phyloP scores from a whole-genome alignment of 805 yeast genomes.

The Danielia reshetovae region DNA sequence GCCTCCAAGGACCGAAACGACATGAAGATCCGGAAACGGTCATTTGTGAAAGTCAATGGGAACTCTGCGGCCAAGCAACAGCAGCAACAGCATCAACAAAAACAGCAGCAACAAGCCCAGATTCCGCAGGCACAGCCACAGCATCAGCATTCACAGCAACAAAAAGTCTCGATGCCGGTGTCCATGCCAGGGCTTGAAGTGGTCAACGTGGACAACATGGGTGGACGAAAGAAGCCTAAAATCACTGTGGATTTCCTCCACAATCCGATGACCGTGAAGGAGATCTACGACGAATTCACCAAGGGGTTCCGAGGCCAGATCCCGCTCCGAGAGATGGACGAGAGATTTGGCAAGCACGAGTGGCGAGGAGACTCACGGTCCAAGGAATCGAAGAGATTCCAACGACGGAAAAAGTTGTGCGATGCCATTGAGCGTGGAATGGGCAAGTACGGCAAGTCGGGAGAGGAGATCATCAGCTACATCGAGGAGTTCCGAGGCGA shows the following conservation, averaged over 20 bases:
- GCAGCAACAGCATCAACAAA: conserved; percentile 1
- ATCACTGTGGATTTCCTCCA: conserved; percentile 37
- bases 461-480: conserved; percentile 37
- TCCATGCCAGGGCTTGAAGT: conserved; percentile 17
- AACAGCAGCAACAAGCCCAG: not conserved
- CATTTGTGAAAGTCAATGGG: conserved; percentile 5
- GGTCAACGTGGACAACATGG: conserved; percentile 11
- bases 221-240: conserved; percentile 32
- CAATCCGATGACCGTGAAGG: conserved; percentile 42
- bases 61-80: not conserved
- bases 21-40: conserved; percentile 9
- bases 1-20: conserved; percentile 4
- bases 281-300: conserved; percentile 42
- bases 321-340: conserved; percentile 40
- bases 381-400: conserved; percentile 41
- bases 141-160: conserved; percentile 1
- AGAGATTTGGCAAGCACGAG: conserved; percentile 39
- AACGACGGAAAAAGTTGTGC: conserved; percentile 40
- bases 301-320: conserved; percentile 43
- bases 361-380: conserved; percentile 46
- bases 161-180: conserved; percentile 8
- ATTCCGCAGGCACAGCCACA: not conserved
- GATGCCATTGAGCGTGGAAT: conserved; percentile 42
- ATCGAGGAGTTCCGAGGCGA: conserved; percentile 42
- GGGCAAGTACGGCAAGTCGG: conserved; percentile 35